Base-by-base conservation (phyloP, 192 early-diverging fungal genomes). In the Dissophora ornata region DNA sequence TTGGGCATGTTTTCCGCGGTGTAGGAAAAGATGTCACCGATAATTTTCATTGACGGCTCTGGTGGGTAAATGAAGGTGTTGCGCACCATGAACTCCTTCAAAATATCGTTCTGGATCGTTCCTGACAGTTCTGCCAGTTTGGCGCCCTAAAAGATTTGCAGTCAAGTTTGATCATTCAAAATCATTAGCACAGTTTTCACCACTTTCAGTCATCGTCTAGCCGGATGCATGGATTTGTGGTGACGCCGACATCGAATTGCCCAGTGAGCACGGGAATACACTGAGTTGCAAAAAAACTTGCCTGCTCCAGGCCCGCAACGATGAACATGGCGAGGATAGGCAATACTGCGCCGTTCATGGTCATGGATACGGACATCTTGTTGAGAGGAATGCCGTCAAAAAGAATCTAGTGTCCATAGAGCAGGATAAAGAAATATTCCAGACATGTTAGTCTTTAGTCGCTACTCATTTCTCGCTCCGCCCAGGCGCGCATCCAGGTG, bases 41-140 rank as follows among this genome's bases (percentile, higher is more conserved):
- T 95, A 62, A 95, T 82, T 78, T 86, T 90, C 93, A 96, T 96
- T 24, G 92, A 94, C 22, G 93, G 92, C 54, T 90, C 88, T 0
- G 93, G 94, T n/a, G 94, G 94, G 59, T 96, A 96, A 57, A 96
- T 95, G 80, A 96, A 96, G 16, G 93, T 95, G 75, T 96, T 96
- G 53, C 94, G 88, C 59, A 96, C 94, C 94, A 95, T 96, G 64
- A 96, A 96, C 73, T 96, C 94, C 67, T 96, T 96, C 41, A 96
- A 83, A 68, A 96, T 96, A 73, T 96, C 94, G 78, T 96, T 96
- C 79, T 96, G 94, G 67, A 96, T 91, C 2, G 94, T 96, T 28
- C 94, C 94, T 6, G 91, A 85, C 44, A 96, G 87, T 71, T 96
- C 93, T 26, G 83, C 84, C 54, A 92, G 80, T 74, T 88, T 82